Evolutionary conservation across 768 basidiomycete species (phyloP).

Genomic region (Lactarius deliciosus): DNA sequence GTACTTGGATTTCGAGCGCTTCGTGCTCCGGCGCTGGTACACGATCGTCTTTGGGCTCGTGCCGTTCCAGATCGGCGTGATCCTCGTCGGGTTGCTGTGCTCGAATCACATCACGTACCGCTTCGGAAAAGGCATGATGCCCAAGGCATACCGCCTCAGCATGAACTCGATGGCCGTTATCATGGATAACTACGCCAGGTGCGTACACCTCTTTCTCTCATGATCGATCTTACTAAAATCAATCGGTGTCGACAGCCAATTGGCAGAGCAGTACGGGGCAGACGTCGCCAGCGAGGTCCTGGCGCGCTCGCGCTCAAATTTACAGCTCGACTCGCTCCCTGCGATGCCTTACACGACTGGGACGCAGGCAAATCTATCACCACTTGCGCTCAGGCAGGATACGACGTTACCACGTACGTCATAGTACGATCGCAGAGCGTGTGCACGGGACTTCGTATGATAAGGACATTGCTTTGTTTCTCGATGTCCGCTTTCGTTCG

Average conservation of each 20-base stretch:
- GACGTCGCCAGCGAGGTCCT: conserved; percentile 61
- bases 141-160: conserved; percentile 76
- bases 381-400: conserved; percentile 11
- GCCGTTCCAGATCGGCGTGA: conserved; percentile 63
- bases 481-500: background rate
- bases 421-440: background rate
- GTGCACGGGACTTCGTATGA: background rate
- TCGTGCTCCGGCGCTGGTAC: conserved; percentile 63
- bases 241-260: conserved; percentile 48
- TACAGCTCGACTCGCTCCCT: conserved; percentile 41
- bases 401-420: background rate
- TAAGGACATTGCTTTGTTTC: background rate
- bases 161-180: conserved; percentile 75
- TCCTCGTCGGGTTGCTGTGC: conserved; percentile 64
- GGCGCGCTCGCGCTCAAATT: conserved; percentile 54
- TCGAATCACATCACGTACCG: conserved; percentile 85
- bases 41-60: conserved; percentile 62
- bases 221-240: conserved; percentile 3
- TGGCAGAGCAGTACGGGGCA: conserved; percentile 70
- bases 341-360: conserved; percentile 33
- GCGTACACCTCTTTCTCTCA: conserved; percentile 29
- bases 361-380: background rate
- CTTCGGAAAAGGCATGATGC: conserved; percentile 88
- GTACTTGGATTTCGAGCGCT: conserved; percentile 58
- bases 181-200: conserved; percentile 84